These are phyloP conservation scores for Hanseniaspora uvarum DNA, from an alignment of 1,139 yeast species.

Conservation along the genomic window DNA sequence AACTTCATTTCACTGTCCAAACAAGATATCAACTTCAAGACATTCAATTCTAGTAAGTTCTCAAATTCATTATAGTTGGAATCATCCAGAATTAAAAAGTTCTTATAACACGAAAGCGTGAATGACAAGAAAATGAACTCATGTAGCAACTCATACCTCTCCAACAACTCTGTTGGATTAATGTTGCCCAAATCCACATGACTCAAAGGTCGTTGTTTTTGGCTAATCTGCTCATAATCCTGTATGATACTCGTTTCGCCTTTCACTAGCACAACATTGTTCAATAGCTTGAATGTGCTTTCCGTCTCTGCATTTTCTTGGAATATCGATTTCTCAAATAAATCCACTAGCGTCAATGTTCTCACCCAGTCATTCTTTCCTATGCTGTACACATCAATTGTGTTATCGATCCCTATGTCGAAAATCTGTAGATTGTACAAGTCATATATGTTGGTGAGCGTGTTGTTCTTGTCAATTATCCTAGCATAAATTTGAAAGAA, in stretches of 20 bases:
- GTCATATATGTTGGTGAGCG: background rate
- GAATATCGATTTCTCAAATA: background rate
- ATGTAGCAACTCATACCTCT: conserved; percentile 12
- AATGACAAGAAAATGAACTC: conserved; percentile 14
- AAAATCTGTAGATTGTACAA: conserved; percentile 5
- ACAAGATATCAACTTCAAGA: conserved; percentile 9
- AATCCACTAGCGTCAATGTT: background rate
- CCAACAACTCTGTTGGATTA: background rate
- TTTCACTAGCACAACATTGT: conserved; percentile 2
- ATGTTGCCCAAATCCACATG: background rate
- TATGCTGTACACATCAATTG: background rate
- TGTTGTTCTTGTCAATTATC: conserved; percentile 6
- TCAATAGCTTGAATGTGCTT: background rate
- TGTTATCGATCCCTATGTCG: background rate
- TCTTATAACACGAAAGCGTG: conserved; percentile 13
- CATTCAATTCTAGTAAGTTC: conserved; percentile 10
- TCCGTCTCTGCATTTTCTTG: background rate
- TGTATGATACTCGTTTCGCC: background rate
- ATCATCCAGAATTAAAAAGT: conserved; percentile 12
- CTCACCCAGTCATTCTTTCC: conserved; percentile 10
- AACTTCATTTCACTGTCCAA: background rate
- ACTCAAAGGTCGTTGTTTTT: background rate
- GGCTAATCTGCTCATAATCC: background rate
- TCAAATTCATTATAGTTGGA: conserved; percentile 8
- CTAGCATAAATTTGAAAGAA: background rate